Base-by-base conservation (phyloP, 2,329 filamentous ascomycete genomes). In the Ceratocystis papillata region DNA sequence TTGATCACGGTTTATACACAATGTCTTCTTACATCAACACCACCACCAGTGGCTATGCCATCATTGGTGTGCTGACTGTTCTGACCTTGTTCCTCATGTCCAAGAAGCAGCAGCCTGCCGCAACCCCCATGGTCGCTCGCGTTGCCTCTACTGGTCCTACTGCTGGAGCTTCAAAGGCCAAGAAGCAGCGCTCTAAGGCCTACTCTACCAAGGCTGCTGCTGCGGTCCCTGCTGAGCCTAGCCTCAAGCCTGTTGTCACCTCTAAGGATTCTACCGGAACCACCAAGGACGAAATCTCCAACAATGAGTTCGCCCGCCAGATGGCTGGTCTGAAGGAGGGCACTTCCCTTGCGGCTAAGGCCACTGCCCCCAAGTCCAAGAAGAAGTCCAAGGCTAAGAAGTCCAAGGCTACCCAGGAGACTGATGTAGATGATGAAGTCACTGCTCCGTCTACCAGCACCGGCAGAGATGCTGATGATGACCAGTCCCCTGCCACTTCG, bases 401-500 rank as follows among this genome's bases (percentile, higher is more conserved):
- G 74, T 84, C 80, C 69, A 83, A 79, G 67, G 85, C 79, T 71
- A 81, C 81, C 72, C 78, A 81, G 74, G 78, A 79, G 66, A 76
- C 77, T 46, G 75, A 76, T 55, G 75, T 75, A 44, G 72, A 74
- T 22, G 76, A 79, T 66, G 75, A 78, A 68, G 74, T 72, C 70
- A 79, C 80, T 69, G 79, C 80, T 41, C 80, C 83, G 5, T 88
- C 88, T 0, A 92, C 89, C 3, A 87, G 85, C 64, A 83, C 84
- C 57, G 88, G 84, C 64, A 87, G 81, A 37, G 89, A 93, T 73
- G 89, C 86, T 15, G 90, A 94, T 71, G 89, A 95, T 72, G 90
- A 96, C 72, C 79, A 87, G 71, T 91, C 90, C 2, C 80, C 87
- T 6, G 80, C 81, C 67, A 79, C 80, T 57, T 92, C 89, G 10